Evolutionary conservation across 2,329 filamentous ascomycete species (phyloP), one percentile per base, ranked within the genome.

Genomic region (Cercospora sp.): DNA sequence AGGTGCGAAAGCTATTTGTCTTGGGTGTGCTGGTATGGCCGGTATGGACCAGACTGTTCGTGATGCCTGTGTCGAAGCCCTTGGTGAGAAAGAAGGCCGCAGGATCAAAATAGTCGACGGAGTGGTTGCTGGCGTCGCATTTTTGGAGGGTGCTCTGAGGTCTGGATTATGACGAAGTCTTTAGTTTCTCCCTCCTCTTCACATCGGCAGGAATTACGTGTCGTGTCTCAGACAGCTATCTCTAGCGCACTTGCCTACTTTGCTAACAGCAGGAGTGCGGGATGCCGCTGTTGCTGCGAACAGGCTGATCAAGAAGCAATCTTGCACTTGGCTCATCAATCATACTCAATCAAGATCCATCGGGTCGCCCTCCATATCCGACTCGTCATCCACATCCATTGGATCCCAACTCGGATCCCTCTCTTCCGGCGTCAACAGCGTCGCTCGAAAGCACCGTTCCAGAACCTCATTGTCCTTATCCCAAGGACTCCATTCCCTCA

Each of bases 11-110:
- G 91, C 89, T 26, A 87, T 97, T 7, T 91, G 92, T 75, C 86
- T 97, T 82, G 94, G 94, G 0, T 97, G 94, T 78, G 94, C 92
- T 2, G 94, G 93, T 0, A 97, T 97, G 94, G 89, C 90, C 0
- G 94, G 93, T 0, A 85, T 97, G 80, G 91, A 95, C 13, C 42
- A 31, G 16, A 62, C 48, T 4, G 67, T 69, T 33, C 57, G 67
- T 26, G 55, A 66, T 42, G 67, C 67, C 36, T 69, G 67, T 60
- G 26, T 66, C 16, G 64, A 64, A 8, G 36, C 33, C 30, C 26
- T 69, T 26, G 91, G 90, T 1, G 78, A 84, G 18, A 80, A 84
- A 10, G 83, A 84, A 55, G 91, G 87, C 0, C 79, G 82, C 63
- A 81, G 82, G 42, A 82, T 96, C 4, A 87, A 86, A 75, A 89